Evolutionary conservation across 2,329 filamentous ascomycete species (phyloP), one percentile per base, ranked within the genome.

Genomic region (Graphilbum ipis-grandicollis): DNA sequence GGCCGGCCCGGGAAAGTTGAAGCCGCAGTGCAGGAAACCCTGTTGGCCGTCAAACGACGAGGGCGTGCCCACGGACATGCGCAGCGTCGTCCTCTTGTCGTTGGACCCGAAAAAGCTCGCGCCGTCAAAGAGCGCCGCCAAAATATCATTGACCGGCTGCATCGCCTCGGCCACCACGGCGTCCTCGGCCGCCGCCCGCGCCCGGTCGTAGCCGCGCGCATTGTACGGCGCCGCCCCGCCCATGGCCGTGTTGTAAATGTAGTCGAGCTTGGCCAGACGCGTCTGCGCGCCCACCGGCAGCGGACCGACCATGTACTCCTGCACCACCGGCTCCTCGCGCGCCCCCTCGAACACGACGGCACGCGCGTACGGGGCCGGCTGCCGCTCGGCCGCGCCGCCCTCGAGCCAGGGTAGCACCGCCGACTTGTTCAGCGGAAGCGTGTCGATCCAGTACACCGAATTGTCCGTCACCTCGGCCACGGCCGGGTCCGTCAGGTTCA

Each of bases 241-340:
- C 8, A 48, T 52, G 3, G 57, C 57, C 5, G 60, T 59, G 46
- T 61, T 63, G 50, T 57, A 61, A 15, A 54, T 49, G 44, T 61
- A 63, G 35, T 58, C 55, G 10, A 63, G 48, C 32, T 55, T 54
- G 36, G 55, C 44, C 19, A 60, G 48, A 4, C n/a, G 14, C 14
- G 44, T 55, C 5, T 60, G 42, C 17, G 44, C 36, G 8, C 47
- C 49, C 4, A 65, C 51, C 2, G 64, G 65, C 4, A 68, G 52
- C 2, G 65, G 63, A 0, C 64, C 63, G 21, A 67, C 55, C 52
- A 63, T 61, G 43, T 60, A 65, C 42, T 67, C 62, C 39, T 63
- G 57, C 5, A 57, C 13, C 59, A 21, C 59, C 54, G 2, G 62
- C 61, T 12, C 56, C 52, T 4, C 45, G 42, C 33, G 56, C 59